Conservation (phyloP, 371 early-diverging fungal species). For the Mucor mucedo region DNA sequence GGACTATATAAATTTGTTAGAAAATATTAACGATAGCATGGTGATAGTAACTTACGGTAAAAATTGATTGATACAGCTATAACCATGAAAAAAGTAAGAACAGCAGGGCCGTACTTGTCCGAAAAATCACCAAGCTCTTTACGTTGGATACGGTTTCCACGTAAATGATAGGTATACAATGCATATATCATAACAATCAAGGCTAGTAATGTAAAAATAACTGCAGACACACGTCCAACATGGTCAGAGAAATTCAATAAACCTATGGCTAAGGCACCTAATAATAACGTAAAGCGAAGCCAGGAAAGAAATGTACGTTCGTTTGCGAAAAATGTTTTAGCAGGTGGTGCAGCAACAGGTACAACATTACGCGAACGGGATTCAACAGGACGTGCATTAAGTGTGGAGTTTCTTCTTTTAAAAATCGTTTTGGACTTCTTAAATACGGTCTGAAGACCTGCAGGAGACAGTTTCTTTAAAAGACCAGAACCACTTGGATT, state of each 20-base stretch:
- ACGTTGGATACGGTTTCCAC: constrained; percentile 65
- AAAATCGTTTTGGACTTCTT: constrained; percentile 29
- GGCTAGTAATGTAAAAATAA: constrained; percentile 69
- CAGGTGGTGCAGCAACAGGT: constrained; percentile 39
- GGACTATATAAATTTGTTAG: neutral
- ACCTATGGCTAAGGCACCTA: constrained; percentile 73
- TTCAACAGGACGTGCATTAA: neutral
- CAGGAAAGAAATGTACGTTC: constrained; percentile 94
- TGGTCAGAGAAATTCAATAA: constrained; percentile 77
- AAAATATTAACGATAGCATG: neutral
- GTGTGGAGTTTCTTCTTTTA: constrained; percentile 5
- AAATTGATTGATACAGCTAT: constrained; percentile 82
- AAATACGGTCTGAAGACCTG: constrained; percentile 28
- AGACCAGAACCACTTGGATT: neutral
- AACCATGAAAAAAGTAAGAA: constrained; percentile 79
- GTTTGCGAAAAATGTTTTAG: constrained; percentile 97
- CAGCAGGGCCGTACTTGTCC: constrained; percentile 72
- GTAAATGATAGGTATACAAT: constrained; percentile 83
- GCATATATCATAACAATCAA: constrained; percentile 82
- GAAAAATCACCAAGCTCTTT: constrained; percentile 67
- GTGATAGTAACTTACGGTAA: constrained; percentile 71
- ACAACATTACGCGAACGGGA: constrained; percentile 12
- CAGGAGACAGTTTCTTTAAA: constrained; percentile 25
- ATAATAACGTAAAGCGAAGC: constrained; percentile 67
- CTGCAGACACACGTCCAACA: constrained; percentile 66